Base-by-base conservation (phyloP, 176 grass and related monocot species). In the Juncus effusus region DNA sequence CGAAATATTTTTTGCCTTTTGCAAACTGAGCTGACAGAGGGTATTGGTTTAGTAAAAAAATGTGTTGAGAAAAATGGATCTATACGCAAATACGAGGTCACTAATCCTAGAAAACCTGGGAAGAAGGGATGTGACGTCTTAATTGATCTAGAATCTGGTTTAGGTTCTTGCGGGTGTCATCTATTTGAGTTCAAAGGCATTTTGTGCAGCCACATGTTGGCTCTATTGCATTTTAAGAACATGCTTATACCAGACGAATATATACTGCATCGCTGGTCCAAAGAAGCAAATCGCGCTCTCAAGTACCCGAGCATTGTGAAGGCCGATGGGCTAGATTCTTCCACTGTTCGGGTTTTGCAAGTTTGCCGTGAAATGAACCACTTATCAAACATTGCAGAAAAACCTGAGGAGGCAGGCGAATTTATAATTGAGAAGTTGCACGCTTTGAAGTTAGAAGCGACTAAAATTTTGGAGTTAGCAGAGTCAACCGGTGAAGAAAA, bases 151-250 rank as follows among this genome's bases (percentile, higher is more conserved):
- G 60, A 63, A 11, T 42, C 37, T 1, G 38, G 12, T 10, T 36
- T 40, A n/a, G 60, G 12, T n/a, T 63, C 60, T 42, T 63, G 37
- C 15, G 5, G 42, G 7, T 63, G 60, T 41, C 35, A 63, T 40
- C 16, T 63, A 13, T 63, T 63, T 63, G 60, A 63, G 7, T n/a
- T n/a, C n/a, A n/a, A n/a, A n/a, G n/a, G n/a, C 8, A 63, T 63
- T 6, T 63, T 63, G 37, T 63, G 60, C 16, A 36, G 37, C 4
- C 60, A 63, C 10, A n/a, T n/a, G n/a, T n/a, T n/a, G n/a, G n/a
- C n/a, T n/a, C n/a, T n/a, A n/a, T n/a, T n/a, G n/a, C n/a, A n/a
- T n/a, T n/a, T n/a, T n/a, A n/a, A n/a, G n/a, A 40, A 63, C 14
- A n/a, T 42, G 11, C 2, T 6, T 6, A 63, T 63, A 40, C 60